Percentiles rank a stretch among this genome's conserved stretches.
Conservation (phyloP, 768 basidiomycete genomes). For the Pleurotus platypus region DNA sequence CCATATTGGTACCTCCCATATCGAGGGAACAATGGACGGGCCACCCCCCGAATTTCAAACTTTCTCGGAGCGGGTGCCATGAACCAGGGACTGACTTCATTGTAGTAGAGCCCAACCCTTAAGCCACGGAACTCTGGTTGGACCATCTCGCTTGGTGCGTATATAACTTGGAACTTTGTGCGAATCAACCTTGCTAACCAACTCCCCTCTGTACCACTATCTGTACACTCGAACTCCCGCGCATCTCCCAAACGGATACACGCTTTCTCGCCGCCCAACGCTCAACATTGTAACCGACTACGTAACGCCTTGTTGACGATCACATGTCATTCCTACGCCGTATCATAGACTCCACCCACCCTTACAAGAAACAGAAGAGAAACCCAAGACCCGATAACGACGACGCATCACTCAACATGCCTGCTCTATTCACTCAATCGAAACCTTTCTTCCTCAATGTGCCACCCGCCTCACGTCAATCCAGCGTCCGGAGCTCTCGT, state of each 20-base stretch:
- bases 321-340: constrained; percentile 36
- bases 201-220: constrained; percentile 1
- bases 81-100: constrained; percentile 21
- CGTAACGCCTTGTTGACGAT: constrained; percentile 14
- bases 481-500: constrained; percentile 34
- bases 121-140: constrained; percentile 16
- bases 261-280: constrained; percentile 8
- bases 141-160: constrained; percentile 14
- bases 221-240: background rate
- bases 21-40: constrained; percentile 19
- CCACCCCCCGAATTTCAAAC: constrained; percentile 18
- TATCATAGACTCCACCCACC: constrained; percentile 34
- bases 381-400: constrained; percentile 24
- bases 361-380: constrained; percentile 45
- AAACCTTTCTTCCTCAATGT: constrained; percentile 37
- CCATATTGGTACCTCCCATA: constrained; percentile 6
- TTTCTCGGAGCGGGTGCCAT: constrained; percentile 7
- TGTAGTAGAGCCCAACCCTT: constrained; percentile 27
- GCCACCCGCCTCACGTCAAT: constrained; percentile 40
- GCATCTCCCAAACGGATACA: background rate
- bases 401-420: constrained; percentile 37
- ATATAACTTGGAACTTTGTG: constrained; percentile 7
- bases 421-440: constrained; percentile 43
- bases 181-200: background rate
- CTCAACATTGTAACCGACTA: constrained; percentile 18